These are phyloP conservation scores for Thalassiosira livingstoniorum DNA, from an alignment of 352 stramenopile species.

Conservation along the genomic window DNA sequence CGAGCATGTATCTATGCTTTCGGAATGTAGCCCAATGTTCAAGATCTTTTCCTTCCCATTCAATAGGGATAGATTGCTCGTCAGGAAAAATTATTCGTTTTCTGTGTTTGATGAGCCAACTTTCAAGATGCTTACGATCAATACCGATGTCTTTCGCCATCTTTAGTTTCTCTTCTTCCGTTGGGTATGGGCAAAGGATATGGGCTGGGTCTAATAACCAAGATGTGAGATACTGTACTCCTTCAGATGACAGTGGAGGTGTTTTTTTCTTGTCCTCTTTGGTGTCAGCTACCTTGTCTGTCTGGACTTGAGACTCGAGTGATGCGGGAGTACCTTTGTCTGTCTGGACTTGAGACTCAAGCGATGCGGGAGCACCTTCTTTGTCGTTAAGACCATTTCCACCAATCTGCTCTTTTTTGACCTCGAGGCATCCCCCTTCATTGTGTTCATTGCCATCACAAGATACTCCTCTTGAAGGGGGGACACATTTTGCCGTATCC, in stretches of 20 bases:
- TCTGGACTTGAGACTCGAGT: too few relatives aligned
- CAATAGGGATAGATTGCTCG: constrained; percentile 40
- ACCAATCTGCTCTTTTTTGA: too few relatives aligned
- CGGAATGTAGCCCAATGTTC: constrained; percentile 48
- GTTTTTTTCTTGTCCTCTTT: constrained; percentile 57
- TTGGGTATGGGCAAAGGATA: constrained; percentile 64
- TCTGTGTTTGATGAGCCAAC: constrained; percentile 59
- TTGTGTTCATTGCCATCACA: too few relatives aligned
- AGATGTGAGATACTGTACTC: constrained; percentile 56
- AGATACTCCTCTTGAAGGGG: too few relatives aligned
- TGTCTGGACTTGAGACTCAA: too few relatives aligned
- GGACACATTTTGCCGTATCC: too few relatives aligned
- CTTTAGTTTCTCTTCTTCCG: constrained; percentile 54
- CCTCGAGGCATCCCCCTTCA: too few relatives aligned
- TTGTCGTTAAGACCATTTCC: too few relatives aligned
- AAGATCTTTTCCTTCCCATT: constrained; percentile 41
- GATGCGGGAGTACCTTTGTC: too few relatives aligned
- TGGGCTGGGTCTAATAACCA: constrained; percentile 59
- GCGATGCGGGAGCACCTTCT: too few relatives aligned
- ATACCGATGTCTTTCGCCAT: constrained; percentile 61
- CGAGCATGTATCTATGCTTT: constrained; percentile 79
- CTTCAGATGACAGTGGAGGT: constrained; percentile 29
- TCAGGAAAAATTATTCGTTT: constrained; percentile 46
- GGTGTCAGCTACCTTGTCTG: too few relatives aligned
- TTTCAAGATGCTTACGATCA: constrained; percentile 53